Conservation (phyloP, 2,329 filamentous ascomycete species). For the Pseudocercospora cruenta region DNA sequence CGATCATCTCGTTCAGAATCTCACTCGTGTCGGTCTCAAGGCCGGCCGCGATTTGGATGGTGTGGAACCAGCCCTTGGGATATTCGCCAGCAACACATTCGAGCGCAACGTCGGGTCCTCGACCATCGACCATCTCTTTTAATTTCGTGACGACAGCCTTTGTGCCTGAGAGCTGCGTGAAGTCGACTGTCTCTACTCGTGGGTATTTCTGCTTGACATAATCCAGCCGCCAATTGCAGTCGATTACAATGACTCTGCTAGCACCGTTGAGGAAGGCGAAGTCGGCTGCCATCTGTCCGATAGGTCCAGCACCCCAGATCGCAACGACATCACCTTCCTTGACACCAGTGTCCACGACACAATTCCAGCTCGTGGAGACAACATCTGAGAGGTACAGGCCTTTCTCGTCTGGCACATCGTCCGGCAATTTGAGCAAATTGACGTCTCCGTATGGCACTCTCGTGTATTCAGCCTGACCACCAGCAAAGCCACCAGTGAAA, state of each 20-base stretch:
- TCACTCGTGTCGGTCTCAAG: conserved; percentile 84
- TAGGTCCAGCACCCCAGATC: conserved; percentile 84
- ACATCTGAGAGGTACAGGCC: conserved; percentile 81
- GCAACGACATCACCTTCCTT: conserved; percentile 76
- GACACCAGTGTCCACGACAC: conserved; percentile 82
- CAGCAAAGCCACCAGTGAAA: conserved; percentile 84
- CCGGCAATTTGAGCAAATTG: conserved; percentile 78
- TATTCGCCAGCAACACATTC: conserved; percentile 70
- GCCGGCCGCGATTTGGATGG: conserved; percentile 63
- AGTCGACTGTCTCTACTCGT: conserved; percentile 71
- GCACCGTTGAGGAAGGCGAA: conserved; percentile 74
- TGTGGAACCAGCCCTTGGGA: conserved; percentile 64
- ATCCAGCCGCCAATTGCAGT: conserved; percentile 71
- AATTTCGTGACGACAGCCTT: conserved; percentile 71
- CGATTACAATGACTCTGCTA: conserved; percentile 75
- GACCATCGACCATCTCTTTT: conserved; percentile 71
- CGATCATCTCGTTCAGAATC: conserved; percentile 78
- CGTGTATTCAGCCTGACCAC: conserved; percentile 85
- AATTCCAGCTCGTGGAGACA: conserved; percentile 76
- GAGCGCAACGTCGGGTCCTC: conserved; percentile 73
- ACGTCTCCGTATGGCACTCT: conserved; percentile 79
- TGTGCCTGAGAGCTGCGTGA: conserved; percentile 60
- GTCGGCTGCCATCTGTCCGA: conserved; percentile 76
- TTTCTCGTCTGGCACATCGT: conserved; percentile 82
- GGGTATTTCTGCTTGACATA: conserved; percentile 68